Base-by-base conservation (phyloP, 1,139 yeast species). In the Tardiomyces blankii region DNA sequence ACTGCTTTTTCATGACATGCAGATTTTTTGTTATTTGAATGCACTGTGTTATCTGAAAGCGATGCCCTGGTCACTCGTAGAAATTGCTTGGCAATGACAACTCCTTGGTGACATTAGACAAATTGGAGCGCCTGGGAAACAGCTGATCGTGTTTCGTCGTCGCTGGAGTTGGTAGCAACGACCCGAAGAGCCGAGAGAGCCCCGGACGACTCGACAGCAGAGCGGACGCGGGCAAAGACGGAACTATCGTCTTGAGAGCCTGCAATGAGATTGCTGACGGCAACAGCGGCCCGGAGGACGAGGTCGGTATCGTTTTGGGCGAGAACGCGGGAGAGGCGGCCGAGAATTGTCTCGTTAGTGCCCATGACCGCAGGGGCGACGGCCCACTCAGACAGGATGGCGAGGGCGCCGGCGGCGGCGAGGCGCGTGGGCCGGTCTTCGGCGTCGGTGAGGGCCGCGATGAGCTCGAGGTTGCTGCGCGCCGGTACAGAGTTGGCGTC, bases 361-460 rank as follows among this genome's bases (percentile, higher is more conserved):
- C 56, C 56, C 19, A 54, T 43, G 2, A 27, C 50, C 4, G 57
- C 59, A 1, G 65, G 62, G 2, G 64, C 63, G 9, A 50, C 57
- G 9, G 57, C 63, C 66, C 66, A 66, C 41, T 65, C 67, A 1
- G 69, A 54, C 2, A 68, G 54, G 43, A 61, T 57, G 2, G 72
- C 73, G 23, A 68, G 44, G 13, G 69, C 68, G 1, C 72, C 73
- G 3, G 67, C 57, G 1, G 70, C 72, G 0, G 73, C 73, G 3
- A 52, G 46, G 2, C 67, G 58, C 3, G 69, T 59, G 13, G 51
- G 54, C 12, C 49, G 48, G 44, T 68, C 72, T 18, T 63, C 68
- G 4, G 59, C 49, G 38, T 59, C 63, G 6, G 62, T 52, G 30
- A 65, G 51, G 3, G 63, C 60, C 0, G 61, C 59, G 12, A 65